Evolutionary conservation across 2,329 filamentous ascomycete species (phyloP), one percentile per base, ranked within the genome.

Genomic region (Aureobasidium sp.): DNA sequence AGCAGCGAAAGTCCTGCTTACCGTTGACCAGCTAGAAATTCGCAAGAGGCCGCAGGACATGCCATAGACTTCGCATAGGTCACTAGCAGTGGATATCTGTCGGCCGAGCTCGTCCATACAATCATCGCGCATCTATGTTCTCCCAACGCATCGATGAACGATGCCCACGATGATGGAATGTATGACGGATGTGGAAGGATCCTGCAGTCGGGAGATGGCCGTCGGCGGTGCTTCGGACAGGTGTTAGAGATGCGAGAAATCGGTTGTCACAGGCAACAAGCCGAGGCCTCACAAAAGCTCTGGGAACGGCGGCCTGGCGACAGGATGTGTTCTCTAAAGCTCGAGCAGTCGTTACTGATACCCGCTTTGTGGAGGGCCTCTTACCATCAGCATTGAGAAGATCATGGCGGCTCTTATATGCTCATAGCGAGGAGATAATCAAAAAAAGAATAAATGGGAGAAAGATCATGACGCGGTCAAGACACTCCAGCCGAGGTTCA

Each of bases 241-340:
- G 36, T 20, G 23, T 10, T 34, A 9, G 9, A 32, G 17, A 51
- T 5, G 4, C 3, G 10, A 2, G 10, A n/a, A 5, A 10, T 13
- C 17, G 17, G 48, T 52, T 52, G 50, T 52, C 50, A 52, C 50
- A 52, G 34, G 20, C 34, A 52, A 52, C 50, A 52, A 48, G 46
- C 46, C 46, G 26, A 48, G 12, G 34, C 23, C 15, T 48, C 7
- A 17, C 26, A 10, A 29, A 27, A n/a, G 20, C 20, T 5, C 29
- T 46, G 42, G 42, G 7, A 46, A 23, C 17, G 50, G 34, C 34
- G 20, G 50, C 34, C 50, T 52, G 32, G 34, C 47, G 47, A 51
- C 29, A 50, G 10, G 9, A 20, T 2, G 34, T 15, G 29, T 34
- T 8, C 34, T 10, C 15, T 20, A 17, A 9, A 34, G 47, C 47